These are phyloP conservation scores for Pseudogymnoascus sp. DNA, from an alignment of 2,329 filamentous ascomycete genomes.

Conservation along the genomic window DNA sequence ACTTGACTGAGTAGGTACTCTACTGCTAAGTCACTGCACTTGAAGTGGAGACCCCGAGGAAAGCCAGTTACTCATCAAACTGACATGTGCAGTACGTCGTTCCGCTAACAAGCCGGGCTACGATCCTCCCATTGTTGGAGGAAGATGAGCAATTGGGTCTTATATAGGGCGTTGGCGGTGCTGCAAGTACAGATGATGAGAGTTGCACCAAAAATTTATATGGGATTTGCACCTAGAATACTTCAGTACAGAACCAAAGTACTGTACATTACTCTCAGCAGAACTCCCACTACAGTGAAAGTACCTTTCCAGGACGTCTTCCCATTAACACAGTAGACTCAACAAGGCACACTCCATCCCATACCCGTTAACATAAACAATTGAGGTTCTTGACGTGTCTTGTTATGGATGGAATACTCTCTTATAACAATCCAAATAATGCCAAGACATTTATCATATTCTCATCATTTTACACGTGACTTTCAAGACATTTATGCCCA, in stretches of 20 bases:
- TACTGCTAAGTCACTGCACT: neutral
- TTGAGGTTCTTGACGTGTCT: neutral
- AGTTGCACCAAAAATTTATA: neutral
- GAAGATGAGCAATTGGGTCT: neutral
- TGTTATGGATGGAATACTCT: neutral
- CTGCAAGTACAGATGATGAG: neutral
- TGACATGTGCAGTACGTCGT: neutral
- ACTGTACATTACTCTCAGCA: neutral
- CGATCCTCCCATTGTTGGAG: neutral
- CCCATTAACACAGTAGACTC: neutral
- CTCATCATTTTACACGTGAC: neutral
- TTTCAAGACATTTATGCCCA: neutral
- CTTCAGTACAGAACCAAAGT: neutral
- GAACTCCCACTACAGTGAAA: neutral
- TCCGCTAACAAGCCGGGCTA: neutral
- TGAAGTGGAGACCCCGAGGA: neutral
- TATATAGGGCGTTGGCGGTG: neutral
- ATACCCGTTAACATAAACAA: neutral
- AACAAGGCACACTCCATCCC: neutral
- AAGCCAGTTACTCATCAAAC: neutral
- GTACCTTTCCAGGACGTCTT: neutral
- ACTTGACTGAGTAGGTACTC: neutral
- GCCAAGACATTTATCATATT: conserved; percentile 9
- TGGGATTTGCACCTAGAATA: neutral
- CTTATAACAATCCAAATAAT: neutral